These are phyloP conservation scores for Lipomyces kockii DNA, from an alignment of 805 yeast genomes.

Conservation along the genomic window DNA sequence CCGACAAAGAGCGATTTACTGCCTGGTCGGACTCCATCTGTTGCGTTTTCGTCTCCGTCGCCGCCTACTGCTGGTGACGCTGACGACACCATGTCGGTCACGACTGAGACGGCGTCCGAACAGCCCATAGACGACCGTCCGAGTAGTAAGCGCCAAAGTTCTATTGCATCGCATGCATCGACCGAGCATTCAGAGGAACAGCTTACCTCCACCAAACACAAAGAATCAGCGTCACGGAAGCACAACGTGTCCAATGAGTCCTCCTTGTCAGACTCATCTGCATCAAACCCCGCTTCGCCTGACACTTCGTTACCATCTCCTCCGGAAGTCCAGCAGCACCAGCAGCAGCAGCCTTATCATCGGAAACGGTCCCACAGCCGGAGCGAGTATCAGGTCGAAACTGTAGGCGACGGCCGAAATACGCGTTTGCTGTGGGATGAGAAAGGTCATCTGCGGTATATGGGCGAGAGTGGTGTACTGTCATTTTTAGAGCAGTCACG, in stretches of 20 bases:
- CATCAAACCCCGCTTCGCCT: constrained; percentile 19
- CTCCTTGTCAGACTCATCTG: background rate
- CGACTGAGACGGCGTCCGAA: constrained; percentile 3
- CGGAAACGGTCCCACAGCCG: constrained; percentile 30
- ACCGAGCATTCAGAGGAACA: background rate
- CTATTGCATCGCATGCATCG: constrained; percentile 3
- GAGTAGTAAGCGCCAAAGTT: constrained; percentile 3
- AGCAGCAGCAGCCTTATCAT: constrained; percentile 27
- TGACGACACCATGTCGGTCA: constrained; percentile 11
- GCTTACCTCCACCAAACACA: background rate
- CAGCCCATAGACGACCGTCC: constrained; percentile 2
- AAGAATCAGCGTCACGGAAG: background rate
- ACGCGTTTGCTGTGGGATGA: constrained; percentile 48
- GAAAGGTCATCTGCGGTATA: constrained; percentile 48
- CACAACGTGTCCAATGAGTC: background rate
- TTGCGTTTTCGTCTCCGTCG: constrained; percentile 28
- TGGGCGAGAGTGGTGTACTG: constrained; percentile 52
- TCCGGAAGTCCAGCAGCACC: constrained; percentile 28
- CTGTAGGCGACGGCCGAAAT: constrained; percentile 27
- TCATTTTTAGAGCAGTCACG: constrained; percentile 51
- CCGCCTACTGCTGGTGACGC: constrained; percentile 9
- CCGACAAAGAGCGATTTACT: constrained; percentile 28
- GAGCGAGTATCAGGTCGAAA: constrained; percentile 27
- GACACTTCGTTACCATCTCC: constrained; percentile 27
- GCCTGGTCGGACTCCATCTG: constrained; percentile 17